Base-by-base conservation (phyloP, 73 alveolate species). In the Effrenium voratum region DNA sequence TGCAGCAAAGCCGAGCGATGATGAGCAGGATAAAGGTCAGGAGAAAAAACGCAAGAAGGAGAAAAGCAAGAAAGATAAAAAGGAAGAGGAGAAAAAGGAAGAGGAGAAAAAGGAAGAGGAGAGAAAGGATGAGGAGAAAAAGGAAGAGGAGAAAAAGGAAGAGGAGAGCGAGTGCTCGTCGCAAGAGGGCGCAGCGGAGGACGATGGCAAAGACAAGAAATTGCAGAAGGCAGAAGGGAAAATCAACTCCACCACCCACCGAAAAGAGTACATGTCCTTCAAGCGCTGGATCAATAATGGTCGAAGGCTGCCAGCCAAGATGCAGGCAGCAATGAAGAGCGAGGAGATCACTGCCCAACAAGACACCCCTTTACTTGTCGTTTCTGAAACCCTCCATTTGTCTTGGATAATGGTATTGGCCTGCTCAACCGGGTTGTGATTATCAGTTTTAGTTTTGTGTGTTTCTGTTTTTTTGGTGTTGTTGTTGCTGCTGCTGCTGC, bases 211-310 rank as follows among this genome's bases (percentile, higher is more conserved):
- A 19, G 90, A 79, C n/a, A 45, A 45, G 44, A 45, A 44, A 24
- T 34, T 79, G 24, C 68, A 60, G 1, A 32, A 22, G 15, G 68
- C 88, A 1, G 88, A 77, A 66, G 24, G 8, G 36, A 75, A 41
- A 34, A n/a, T 57, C 81, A 84, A 84, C 80, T 16, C 45, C 3
- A 16, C 93, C 34, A 36, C 80, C 30, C 93, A 84, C 80, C 22
- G 80, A 5, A 19, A 12, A 15, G 63, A 57, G 63, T 85, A 45
- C 44, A 85, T 85, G 93, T 30, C 24, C 5, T 85, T 85, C 59
- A 24, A 24, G 34, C 60, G 93, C 19, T 85, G 70, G 76, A 12
- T n/a, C 12, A 57, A 57, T 2, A 85, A 60, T 81, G 36, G 38
- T n/a, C 22, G 43, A 41, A 66, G 49, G 44, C 40, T 34, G 81